A percentile compares a stretch with the other conserved stretches of the same genome.
Conservation (phyloP, 2,329 filamentous ascomycete species). For the Aspergillus novofumigatus region DNA sequence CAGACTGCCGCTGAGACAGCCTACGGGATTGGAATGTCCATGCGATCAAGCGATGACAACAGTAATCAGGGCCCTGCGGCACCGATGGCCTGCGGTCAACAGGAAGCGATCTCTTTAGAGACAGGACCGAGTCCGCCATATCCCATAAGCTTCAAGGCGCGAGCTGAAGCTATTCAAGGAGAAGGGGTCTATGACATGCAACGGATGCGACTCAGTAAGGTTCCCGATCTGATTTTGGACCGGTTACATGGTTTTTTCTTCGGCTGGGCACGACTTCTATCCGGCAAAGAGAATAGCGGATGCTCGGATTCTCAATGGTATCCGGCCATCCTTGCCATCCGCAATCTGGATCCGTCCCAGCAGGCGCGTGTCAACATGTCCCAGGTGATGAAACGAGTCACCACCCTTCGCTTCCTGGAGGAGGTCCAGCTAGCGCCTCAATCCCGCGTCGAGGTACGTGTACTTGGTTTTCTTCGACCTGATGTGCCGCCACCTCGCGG, state of each 20-base stretch:
- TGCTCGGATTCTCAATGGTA: conserved; percentile 49
- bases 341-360: conserved; percentile 42
- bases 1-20: conserved; percentile 30
- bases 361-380: conserved; percentile 46
- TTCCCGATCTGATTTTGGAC: conserved; percentile 51
- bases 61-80: neutral
- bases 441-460: neutral
- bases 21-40: conserved; percentile 13
- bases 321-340: conserved; percentile 55
- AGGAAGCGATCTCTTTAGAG: conserved; percentile 13
- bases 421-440: conserved; percentile 8
- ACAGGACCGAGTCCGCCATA: conserved; percentile 31
- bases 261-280: conserved; percentile 54
- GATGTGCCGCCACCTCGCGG: conserved; percentile 14
- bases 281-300: conserved; percentile 29
- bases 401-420: conserved; percentile 32
- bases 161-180: conserved; percentile 44
- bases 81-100: neutral
- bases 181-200: conserved; percentile 46
- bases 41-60: neutral
- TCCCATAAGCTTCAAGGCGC: conserved; percentile 25
- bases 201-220: conserved; percentile 51
- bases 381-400: conserved; percentile 48
- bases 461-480: conserved; percentile 1
- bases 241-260: conserved; percentile 61